Conservation (phyloP, 2,329 filamentous ascomycete genomes). For the Calonectria montana region DNA sequence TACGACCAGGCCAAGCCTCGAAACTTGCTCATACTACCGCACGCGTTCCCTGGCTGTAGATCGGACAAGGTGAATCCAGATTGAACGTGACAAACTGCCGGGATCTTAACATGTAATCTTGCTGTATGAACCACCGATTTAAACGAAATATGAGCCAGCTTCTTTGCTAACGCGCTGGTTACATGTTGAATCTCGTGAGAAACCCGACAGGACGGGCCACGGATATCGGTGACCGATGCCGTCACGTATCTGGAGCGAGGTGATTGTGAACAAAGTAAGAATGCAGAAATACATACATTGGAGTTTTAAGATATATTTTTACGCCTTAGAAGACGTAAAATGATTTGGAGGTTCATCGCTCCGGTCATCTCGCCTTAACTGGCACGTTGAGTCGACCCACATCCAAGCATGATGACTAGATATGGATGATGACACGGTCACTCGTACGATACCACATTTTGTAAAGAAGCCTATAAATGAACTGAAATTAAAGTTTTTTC, state of each 20-base stretch:
- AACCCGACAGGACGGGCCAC: neutral
- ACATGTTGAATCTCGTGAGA: neutral
- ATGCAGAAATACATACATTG: neutral
- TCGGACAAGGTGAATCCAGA: neutral
- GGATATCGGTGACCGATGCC: neutral
- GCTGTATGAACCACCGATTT: neutral
- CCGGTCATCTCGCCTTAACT: neutral
- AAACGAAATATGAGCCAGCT: neutral
- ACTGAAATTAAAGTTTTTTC: too few relatives aligned
- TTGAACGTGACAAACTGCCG: neutral
- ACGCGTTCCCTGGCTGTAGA: constrained; percentile 10
- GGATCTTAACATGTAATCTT: too few relatives aligned
- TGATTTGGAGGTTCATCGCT: neutral
- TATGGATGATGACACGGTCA: neutral
- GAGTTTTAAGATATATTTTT: neutral
- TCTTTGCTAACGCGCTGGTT: neutral
- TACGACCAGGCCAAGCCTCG: neutral
- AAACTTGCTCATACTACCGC: constrained; percentile 51
- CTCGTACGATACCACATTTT: too few relatives aligned
- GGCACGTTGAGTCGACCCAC: neutral
- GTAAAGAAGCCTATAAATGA: neutral
- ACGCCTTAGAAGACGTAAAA: too few relatives aligned
- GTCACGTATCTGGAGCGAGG: neutral
- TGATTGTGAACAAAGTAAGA: too few relatives aligned
- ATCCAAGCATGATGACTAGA: too few relatives aligned